Evolutionary conservation across 1,284 basidiomycete genomes (phyloP), one percentile per base, ranked within the genome.

Genomic region (Ustilago curta): DNA sequence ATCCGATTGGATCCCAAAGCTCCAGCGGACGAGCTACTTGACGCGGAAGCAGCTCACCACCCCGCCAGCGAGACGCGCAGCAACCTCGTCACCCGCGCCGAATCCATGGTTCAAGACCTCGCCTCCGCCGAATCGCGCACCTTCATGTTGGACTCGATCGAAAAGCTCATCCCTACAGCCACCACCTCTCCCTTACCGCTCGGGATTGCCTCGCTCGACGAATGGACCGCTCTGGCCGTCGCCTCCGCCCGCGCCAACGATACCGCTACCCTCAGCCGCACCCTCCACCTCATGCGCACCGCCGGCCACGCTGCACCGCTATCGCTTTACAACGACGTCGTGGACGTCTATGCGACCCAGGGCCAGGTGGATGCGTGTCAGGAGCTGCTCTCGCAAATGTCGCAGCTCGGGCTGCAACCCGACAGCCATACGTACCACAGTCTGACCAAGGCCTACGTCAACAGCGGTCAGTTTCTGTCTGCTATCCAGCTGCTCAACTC

Each of bases 321-420:
- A 2, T 27, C 87, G 3, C 78, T 87, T 52, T 68, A 79, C 59
- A 60, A 77, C 70, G 18, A 60, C 8, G 81, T 90, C 0, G 83
- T 93, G 44, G 86, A 85, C 47, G 77, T 87, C 16, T 88, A 90
- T 70, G 89, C 90, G 0, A 65, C 78, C 2, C 69, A 76, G 0
- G 90, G 90, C 0, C 86, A 90, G 49, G 77, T 87, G 4, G 76
- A 76, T 6, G 9, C 14, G 29, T 80, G 78, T 42, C 55, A 81
- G 18, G 53, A 63, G 18, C 61, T 73, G 32, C 49, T 78, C 8
- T 11, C 42, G 11, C 57, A 48, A 7, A 64, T 82, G 49, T 35
- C 63, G 7, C 29, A 48, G n/a, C n/a, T 44, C 2, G 75, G 73
- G 3, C 52, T 81, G 0, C 19, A n/a, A 14, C 70, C 78, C 0